Evolutionary conservation across 1,284 basidiomycete genomes (phyloP).

Genomic region (Thelephora terrestris): DNA sequence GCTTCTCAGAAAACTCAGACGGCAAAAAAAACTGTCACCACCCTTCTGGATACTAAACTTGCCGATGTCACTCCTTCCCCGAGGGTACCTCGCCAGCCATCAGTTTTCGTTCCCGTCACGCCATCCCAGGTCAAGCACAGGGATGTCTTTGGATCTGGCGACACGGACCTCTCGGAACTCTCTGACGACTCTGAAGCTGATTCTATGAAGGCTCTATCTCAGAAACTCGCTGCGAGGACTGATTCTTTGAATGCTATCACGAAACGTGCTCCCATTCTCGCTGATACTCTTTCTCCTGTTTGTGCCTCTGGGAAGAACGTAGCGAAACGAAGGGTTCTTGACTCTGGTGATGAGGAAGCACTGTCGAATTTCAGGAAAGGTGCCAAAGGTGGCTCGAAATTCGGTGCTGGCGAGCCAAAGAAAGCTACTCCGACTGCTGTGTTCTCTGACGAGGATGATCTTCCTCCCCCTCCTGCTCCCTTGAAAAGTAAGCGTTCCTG

Average conservation of each 20-base stretch:
- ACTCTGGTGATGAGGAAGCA: not conserved
- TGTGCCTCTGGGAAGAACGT: not conserved
- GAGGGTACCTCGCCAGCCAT: not conserved
- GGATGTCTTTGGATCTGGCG: not conserved
- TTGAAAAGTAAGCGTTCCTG: not conserved
- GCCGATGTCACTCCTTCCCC: not conserved
- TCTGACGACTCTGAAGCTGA: not conserved
- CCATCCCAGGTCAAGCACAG: not conserved
- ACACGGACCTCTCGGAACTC: not conserved
- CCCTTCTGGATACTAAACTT: not conserved
- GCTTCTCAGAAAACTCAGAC: not conserved
- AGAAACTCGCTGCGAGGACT: not conserved
- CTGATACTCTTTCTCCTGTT: not conserved
- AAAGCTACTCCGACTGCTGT: not conserved
- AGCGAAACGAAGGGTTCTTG: not conserved
- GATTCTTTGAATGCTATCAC: not conserved
- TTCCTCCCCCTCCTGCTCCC: not conserved
- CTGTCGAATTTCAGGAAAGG: not conserved
- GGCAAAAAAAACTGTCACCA: not conserved
- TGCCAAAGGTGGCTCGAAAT: not conserved
- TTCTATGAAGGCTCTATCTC: not conserved
- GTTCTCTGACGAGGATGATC: not conserved
- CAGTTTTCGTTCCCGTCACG: not conserved
- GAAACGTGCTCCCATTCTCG: not conserved
- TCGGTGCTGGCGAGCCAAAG: not conserved